Percentiles rank a stretch among this genome's conserved stretches.
Evolutionary conservation across 2,329 filamentous ascomycete genomes (phyloP).

Genomic region (Aspergillus viridinutans): DNA sequence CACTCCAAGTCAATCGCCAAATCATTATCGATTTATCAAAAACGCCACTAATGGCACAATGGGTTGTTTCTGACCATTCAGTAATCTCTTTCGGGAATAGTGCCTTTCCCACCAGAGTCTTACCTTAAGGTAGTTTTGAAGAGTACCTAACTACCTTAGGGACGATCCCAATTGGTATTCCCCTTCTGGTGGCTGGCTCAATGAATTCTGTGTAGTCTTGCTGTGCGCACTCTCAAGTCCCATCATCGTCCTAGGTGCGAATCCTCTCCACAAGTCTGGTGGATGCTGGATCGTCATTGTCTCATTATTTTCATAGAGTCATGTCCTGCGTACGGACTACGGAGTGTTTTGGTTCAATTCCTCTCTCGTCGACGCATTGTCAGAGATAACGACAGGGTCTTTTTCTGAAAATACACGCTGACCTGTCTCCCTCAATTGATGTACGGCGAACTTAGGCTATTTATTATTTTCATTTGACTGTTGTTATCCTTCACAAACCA

Average conservation of each 20-base stretch:
- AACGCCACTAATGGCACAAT: background rate
- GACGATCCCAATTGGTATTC: background rate
- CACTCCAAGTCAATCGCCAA: background rate
- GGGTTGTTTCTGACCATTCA: background rate
- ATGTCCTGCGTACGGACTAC: background rate
- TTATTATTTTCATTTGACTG: too few relatives aligned
- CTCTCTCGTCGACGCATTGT: too few relatives aligned
- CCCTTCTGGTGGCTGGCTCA: background rate
- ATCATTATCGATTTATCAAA: background rate
- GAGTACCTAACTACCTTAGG: background rate
- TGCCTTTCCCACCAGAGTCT: background rate
- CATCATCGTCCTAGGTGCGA: too few relatives aligned
- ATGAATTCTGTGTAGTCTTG: background rate
- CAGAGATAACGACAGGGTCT: too few relatives aligned
- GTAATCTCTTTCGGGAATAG: background rate
- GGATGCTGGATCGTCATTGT: too few relatives aligned
- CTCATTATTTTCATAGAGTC: background rate
- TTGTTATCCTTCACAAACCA: background rate
- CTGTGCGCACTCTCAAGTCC: too few relatives aligned
- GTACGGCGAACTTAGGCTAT: too few relatives aligned
- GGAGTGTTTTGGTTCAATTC: too few relatives aligned
- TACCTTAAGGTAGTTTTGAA: too few relatives aligned
- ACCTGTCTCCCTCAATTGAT: too few relatives aligned
- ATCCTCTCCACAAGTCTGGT: background rate
- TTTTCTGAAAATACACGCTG: too few relatives aligned